A percentile compares a stretch with the other conserved stretches of the same genome.
These are phyloP conservation scores for Excoecaria cochinchinensis DNA, from an alignment of 345 rosid species.

Conservation along the genomic window DNA sequence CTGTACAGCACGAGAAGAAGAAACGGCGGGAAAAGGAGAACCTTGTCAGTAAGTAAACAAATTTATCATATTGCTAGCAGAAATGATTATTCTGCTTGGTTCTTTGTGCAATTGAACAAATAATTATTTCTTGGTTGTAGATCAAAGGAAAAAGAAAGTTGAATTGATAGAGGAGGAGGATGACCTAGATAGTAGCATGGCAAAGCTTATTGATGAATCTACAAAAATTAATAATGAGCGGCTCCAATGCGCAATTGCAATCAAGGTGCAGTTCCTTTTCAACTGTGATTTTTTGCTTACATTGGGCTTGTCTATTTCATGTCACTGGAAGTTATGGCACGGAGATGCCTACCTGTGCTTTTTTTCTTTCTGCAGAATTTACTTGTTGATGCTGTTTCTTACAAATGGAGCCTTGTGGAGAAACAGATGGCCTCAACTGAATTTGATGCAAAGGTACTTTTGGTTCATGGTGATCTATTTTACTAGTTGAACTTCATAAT, in stretches of 20 bases:
- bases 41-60: constrained; percentile 43
- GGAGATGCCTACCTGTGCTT: neutral
- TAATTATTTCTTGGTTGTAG: constrained; percentile 29
- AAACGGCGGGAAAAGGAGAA: constrained; percentile 56
- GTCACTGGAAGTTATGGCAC: constrained; percentile 5
- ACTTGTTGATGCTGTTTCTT: constrained; percentile 55
- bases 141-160: constrained; percentile 60
- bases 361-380: constrained; percentile 42
- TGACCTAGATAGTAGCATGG: constrained; percentile 58
- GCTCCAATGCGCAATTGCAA: constrained; percentile 42
- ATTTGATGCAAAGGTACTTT: constrained; percentile 69
- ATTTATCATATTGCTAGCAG: neutral
- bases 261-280: constrained; percentile 48
- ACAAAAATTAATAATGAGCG: constrained; percentile 50
- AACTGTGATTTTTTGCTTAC: neutral
- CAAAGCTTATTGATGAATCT: constrained; percentile 61
- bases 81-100: neutral
- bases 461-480: neutral
- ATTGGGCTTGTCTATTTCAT: neutral
- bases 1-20: constrained; percentile 39
- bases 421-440: constrained; percentile 69
- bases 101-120: neutral
- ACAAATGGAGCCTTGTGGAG: constrained; percentile 59
- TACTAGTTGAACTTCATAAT: neutral
- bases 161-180: constrained; percentile 60